These are phyloP conservation scores for Aphanomyces astaci DNA, from an alignment of 352 stramenopile genomes.

Conservation along the genomic window DNA sequence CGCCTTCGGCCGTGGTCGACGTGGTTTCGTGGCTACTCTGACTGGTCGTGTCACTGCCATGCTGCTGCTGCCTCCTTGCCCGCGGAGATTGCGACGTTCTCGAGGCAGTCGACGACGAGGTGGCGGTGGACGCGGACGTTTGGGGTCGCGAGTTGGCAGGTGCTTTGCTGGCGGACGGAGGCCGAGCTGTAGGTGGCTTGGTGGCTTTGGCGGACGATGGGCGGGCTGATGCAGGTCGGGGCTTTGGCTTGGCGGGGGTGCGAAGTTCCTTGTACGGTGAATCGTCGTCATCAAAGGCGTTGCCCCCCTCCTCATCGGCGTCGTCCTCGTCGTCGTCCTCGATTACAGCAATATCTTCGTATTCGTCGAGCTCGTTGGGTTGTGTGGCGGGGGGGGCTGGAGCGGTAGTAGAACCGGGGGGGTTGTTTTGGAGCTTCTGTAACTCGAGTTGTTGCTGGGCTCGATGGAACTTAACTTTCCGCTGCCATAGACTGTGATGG, in stretches of 20 bases:
- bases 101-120: not conserved
- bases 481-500: constrained; percentile 14
- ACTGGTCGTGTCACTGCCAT: not conserved
- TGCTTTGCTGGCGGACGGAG: constrained; percentile 1
- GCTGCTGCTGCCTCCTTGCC: not conserved
- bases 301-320: constrained; percentile 10
- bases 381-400: not conserved
- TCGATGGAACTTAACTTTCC: not conserved
- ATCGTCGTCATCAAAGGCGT: not conserved
- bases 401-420: not conserved
- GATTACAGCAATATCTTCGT: too few relatives aligned
- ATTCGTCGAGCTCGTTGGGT: not conserved
- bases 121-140: not conserved
- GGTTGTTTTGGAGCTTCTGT: not conserved
- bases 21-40: not conserved
- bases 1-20: not conserved
- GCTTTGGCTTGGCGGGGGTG: not conserved
- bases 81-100: not conserved
- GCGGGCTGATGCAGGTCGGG: not conserved
- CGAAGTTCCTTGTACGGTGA: constrained; percentile 7
- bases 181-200: not conserved
- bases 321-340: not conserved
- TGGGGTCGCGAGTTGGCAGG: not conserved
- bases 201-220: not conserved
- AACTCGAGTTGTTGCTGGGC: not conserved